These are phyloP conservation scores for Amesomyces nigricolor DNA, from an alignment of 2,329 filamentous ascomycete species.

Conservation along the genomic window DNA sequence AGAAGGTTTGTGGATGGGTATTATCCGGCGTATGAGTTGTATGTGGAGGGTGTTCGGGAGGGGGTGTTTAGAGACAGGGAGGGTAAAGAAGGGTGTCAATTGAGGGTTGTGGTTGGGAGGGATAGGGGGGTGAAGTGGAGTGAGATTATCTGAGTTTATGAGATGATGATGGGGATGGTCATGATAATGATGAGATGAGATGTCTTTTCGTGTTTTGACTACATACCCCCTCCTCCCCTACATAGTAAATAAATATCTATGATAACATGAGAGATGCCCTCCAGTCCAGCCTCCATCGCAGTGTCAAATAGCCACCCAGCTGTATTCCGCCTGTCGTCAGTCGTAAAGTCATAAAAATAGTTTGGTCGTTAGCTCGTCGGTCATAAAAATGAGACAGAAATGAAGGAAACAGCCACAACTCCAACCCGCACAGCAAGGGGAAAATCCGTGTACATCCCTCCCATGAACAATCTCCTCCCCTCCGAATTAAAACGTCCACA, in stretches of 20 bases:
- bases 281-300: not conserved
- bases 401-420: not conserved
- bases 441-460: conserved; percentile 5
- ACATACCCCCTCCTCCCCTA: conserved; percentile 6
- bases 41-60: conserved; percentile 51
- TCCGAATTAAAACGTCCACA: not conserved
- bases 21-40: conserved; percentile 69
- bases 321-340: conserved; percentile 10
- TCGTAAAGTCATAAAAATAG: conserved; percentile 14
- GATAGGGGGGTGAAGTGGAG: conserved; percentile 56
- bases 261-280: too few species aligned
- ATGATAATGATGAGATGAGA: not conserved
- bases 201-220: not conserved
- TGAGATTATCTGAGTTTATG: conserved; percentile 40
- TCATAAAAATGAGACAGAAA: conserved; percentile 7
- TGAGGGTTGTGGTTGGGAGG: conserved; percentile 56
- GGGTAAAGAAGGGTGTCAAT: conserved; percentile 40
- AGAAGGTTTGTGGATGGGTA: conserved; percentile 65
- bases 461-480: not conserved
- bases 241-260: conserved; percentile 6
- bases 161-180: not conserved
- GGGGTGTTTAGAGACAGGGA: conserved; percentile 47
- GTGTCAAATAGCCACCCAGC: not conserved
- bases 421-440: not conserved
- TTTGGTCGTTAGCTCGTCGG: conserved; percentile 18